Conservation (phyloP, 257 asterid species). For the Solanum sitiens region DNA sequence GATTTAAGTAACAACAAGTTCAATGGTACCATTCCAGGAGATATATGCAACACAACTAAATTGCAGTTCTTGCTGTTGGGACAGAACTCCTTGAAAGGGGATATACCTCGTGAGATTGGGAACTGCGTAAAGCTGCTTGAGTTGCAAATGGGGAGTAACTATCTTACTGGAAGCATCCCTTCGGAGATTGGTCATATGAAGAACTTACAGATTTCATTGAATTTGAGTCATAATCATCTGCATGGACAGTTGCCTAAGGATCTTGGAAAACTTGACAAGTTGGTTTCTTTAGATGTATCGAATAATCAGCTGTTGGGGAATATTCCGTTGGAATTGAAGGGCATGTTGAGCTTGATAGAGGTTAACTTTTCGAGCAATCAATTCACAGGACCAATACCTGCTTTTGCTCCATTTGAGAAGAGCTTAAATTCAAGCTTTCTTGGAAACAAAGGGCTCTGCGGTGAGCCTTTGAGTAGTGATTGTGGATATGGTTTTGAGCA, state of each 20-base stretch:
- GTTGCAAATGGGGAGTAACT: conserved; percentile 65
- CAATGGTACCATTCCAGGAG: conserved; percentile 58
- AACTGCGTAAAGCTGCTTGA: conserved; percentile 78
- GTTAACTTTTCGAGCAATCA: conserved; percentile 84
- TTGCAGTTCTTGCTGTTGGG: conserved; percentile 66
- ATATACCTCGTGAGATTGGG: conserved; percentile 74
- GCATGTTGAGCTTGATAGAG: conserved; percentile 90
- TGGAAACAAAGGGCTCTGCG: conserved; percentile 88
- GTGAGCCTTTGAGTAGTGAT: conserved; percentile 58
- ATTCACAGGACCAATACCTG: conserved; percentile 68
- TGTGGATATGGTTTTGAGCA: conserved; percentile 42
- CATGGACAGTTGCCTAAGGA: conserved; percentile 77
- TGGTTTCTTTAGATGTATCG: conserved; percentile 82
- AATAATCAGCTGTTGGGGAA: conserved; percentile 66
- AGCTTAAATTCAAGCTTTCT: conserved; percentile 71
- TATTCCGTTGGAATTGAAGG: conserved; percentile 60
- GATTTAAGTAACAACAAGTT: conserved; percentile 73
- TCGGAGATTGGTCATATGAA: conserved; percentile 78
- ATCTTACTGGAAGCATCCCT: conserved; percentile 69
- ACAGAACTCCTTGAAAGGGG: conserved; percentile 58
- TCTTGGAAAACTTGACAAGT: conserved; percentile 80
- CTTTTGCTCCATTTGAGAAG: conserved; percentile 72
- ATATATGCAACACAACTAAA: conserved; percentile 64
- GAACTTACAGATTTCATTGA: conserved; percentile 80
- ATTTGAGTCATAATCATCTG: conserved; percentile 78